Percentiles rank a stretch among this genome's conserved stretches.
These are phyloP conservation scores for Trametopsis cervina DNA, from an alignment of 768 basidiomycete species.

Conservation along the genomic window DNA sequence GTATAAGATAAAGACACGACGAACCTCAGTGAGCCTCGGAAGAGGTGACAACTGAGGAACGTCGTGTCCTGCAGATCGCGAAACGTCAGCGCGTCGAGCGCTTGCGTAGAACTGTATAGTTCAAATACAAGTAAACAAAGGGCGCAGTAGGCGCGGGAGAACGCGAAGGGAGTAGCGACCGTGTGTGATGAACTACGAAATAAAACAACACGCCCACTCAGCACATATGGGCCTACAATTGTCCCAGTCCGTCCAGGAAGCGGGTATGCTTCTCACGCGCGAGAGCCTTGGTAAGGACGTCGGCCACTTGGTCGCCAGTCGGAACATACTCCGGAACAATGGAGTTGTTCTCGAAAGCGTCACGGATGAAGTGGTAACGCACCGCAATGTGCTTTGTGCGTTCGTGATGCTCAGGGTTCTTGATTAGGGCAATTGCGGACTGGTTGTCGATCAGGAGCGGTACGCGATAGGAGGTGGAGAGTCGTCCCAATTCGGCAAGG, in stretches of 20 bases:
- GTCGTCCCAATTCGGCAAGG: constrained; percentile 5
- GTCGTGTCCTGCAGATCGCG: too few species aligned
- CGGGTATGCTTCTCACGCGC: constrained; percentile 3
- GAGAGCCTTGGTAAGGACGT: constrained; percentile 12
- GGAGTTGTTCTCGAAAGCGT: not conserved
- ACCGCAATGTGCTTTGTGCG: constrained; percentile 32
- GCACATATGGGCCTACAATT: not conserved
- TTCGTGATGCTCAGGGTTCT: constrained; percentile 21
- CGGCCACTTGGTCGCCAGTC: constrained; percentile 22
- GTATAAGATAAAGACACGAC: too few species aligned
- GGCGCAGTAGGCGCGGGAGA: too few species aligned
- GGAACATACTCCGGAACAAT: constrained; percentile 5
- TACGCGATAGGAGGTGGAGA: not conserved
- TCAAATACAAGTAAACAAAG: too few species aligned
- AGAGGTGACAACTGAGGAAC: too few species aligned
- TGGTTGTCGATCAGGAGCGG: constrained; percentile 7
- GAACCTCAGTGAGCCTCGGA: too few species aligned
- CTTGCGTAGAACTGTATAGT: too few species aligned
- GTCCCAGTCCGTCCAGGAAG: not conserved
- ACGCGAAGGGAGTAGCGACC: too few species aligned
- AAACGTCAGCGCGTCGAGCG: too few species aligned
- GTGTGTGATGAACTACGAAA: too few species aligned
- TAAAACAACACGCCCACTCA: constrained; percentile 4
- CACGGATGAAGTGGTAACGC: constrained; percentile 24
- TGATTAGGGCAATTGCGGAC: constrained; percentile 20